phyloP scores from a whole-genome alignment of 1,284 basidiomycete genomes.

The Cystobasidium slooffiae region DNA sequence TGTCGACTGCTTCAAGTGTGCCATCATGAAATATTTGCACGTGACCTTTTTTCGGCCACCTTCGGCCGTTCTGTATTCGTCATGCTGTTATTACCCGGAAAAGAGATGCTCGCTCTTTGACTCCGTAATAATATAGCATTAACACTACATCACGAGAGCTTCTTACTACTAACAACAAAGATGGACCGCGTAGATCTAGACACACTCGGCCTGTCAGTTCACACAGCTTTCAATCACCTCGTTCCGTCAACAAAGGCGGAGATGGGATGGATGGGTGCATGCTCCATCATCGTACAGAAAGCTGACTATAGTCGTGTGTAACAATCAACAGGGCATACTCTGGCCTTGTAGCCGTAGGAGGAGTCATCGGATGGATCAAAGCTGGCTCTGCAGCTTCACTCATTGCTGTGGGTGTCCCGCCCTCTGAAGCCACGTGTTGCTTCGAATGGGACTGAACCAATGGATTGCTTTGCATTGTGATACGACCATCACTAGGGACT shows the following conservation, averaged over 20 bases:
- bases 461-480: background rate
- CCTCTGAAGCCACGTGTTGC: background rate
- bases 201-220: slow-evolving; percentile 33
- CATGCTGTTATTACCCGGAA: no score
- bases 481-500: slow-evolving; percentile 10
- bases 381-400: slow-evolving; percentile 39
- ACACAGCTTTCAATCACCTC: background rate
- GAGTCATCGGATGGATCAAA: slow-evolving; percentile 38
- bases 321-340: slow-evolving; percentile 23
- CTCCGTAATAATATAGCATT: background rate
- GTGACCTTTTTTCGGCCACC: no score
- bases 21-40: no score
- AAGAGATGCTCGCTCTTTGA: background rate
- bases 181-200: slow-evolving; percentile 30
- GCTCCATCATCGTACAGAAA: background rate
- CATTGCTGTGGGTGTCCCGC: slow-evolving; percentile 21
- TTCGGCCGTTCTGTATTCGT: no score
- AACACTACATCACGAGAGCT: background rate
- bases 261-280: no score
- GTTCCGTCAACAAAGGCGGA: background rate
- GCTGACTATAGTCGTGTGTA: background rate
- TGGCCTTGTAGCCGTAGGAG: slow-evolving; percentile 35
- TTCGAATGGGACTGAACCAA: no score
- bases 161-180: background rate
- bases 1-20: no score